Evolutionary conservation across 345 rosid species (phyloP).

Genomic region (Rhodamnia rubescens): DNA sequence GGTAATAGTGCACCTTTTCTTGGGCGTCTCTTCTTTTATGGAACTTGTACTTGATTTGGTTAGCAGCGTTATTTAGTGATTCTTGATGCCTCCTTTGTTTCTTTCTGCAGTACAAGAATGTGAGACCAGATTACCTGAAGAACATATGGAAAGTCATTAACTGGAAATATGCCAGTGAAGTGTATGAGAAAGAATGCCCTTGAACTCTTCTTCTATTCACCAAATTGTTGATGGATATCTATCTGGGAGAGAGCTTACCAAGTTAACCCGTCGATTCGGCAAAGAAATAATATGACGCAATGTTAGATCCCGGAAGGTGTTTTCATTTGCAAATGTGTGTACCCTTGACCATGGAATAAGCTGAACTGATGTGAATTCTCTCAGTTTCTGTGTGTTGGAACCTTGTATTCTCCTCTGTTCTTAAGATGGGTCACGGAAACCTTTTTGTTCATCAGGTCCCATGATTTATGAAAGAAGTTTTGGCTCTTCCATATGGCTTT

Average conservation of each 20-base stretch:
- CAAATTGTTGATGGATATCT: neutral
- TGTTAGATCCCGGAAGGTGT: neutral
- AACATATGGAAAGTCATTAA: constrained; percentile 82
- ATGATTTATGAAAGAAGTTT: neutral
- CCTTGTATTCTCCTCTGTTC: neutral
- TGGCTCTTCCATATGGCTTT: neutral
- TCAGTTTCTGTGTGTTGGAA: neutral
- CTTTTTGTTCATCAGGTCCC: neutral
- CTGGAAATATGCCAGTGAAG: constrained; percentile 69
- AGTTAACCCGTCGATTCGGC: neutral
- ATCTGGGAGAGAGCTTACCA: constrained; percentile 28
- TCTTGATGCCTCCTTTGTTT: neutral
- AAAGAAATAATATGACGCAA: neutral
- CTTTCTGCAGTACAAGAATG: constrained; percentile 14
- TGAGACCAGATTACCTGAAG: constrained; percentile 44
- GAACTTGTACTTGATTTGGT: neutral
- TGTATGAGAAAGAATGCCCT: constrained; percentile 26
- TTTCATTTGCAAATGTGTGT: neutral
- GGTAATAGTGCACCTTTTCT: neutral
- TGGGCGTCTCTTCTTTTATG: neutral
- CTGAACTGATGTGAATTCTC: neutral
- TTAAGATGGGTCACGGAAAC: neutral
- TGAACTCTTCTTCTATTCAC: neutral
- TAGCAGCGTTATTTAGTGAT: neutral
- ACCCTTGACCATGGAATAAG: neutral